phyloP scores from a whole-genome alignment of 306 rosid species.

The Datisca glomerata region DNA sequence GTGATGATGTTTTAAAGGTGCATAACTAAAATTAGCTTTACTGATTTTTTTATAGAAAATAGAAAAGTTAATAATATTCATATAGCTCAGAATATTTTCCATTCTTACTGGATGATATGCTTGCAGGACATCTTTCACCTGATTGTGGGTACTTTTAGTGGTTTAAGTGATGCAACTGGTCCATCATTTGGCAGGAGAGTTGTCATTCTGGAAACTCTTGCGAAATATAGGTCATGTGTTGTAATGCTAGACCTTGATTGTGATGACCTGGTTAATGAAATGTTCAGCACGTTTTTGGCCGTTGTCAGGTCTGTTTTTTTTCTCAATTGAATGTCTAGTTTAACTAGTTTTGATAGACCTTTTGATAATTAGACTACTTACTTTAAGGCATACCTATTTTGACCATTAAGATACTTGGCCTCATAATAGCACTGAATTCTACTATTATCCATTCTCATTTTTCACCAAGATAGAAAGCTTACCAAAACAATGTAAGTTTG shows the following conservation, averaged over 20 bases:
- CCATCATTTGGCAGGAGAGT: constrained; percentile 95
- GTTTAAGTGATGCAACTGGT: constrained; percentile 80
- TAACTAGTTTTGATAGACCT: constrained; percentile 3
- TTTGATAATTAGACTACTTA: no score
- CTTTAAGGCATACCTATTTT: no score
- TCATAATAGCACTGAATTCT: no score
- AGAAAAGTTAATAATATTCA: no score
- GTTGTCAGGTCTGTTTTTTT: constrained; percentile 73
- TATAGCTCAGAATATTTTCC: no score
- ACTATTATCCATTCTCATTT: no score
- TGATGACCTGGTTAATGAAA: constrained; percentile 80
- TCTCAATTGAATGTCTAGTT: background rate
- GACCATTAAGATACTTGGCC: no score
- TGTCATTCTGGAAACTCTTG: constrained; percentile 93
- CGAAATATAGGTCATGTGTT: constrained; percentile 95
- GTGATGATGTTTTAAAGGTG: constrained; percentile 86
- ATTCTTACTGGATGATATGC: constrained; percentile 23
- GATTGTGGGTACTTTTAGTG: constrained; percentile 83
- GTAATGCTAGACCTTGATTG: constrained; percentile 99
- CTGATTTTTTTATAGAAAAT: no score
- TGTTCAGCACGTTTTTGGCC: constrained; percentile 73
- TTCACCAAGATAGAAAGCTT: no score
- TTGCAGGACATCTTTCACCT: constrained; percentile 81
- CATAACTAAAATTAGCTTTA: constrained; percentile 13
- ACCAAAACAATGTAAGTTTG: no score